Conservation (phyloP, 164 flowering plant genomes). For the Piper betle region DNA sequence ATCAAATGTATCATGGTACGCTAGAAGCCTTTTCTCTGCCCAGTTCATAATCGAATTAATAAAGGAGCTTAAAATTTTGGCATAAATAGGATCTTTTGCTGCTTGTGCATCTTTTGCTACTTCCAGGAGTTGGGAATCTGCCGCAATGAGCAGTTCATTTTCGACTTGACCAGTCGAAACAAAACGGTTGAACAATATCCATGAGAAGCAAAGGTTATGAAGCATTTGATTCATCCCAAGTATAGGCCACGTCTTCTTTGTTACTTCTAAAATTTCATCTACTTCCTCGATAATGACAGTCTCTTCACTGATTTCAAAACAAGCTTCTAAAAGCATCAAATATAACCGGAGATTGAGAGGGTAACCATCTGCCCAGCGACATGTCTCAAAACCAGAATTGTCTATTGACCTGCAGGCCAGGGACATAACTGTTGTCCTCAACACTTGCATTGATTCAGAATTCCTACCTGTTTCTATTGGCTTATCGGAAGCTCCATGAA, state of each 20-base stretch:
- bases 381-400: constrained; percentile 37
- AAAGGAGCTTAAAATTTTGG: constrained; percentile 39
- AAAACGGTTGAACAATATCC: constrained; percentile 67
- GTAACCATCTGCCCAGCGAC: constrained; percentile 93
- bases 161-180: constrained; percentile 66
- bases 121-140: constrained; percentile 43
- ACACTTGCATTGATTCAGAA: constrained; percentile 47
- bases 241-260: constrained; percentile 80
- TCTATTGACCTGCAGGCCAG: constrained; percentile 67
- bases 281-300: constrained; percentile 64
- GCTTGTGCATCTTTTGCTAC: constrained; percentile 58
- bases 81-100: constrained; percentile 35
- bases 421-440: constrained; percentile 46
- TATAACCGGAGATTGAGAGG: constrained; percentile 73
- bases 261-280: constrained; percentile 69
- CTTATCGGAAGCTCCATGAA: constrained; percentile 38
- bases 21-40: constrained; percentile 67
- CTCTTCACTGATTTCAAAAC: constrained; percentile 72
- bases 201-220: constrained; percentile 75
- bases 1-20: constrained; percentile 63
- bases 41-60: constrained; percentile 50
- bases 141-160: constrained; percentile 57
- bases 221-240: constrained; percentile 69
- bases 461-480: constrained; percentile 63
- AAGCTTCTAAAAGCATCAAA: constrained; percentile 60